phyloP scores from a whole-genome alignment of 257 asterid species.

The Anisodus acutangulus region DNA sequence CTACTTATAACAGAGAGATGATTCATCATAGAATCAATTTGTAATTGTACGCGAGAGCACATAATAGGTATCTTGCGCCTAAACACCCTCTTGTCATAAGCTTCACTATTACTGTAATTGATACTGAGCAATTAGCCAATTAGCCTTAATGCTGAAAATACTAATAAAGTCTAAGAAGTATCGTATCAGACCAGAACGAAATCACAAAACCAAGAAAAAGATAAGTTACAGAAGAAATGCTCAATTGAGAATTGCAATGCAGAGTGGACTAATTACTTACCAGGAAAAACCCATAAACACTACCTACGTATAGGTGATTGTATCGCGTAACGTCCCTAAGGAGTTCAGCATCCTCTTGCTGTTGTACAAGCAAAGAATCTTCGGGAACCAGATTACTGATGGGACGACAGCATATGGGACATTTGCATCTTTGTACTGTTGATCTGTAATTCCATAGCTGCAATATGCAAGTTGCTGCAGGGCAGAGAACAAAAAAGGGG shows the following conservation, averaged over 20 bases:
- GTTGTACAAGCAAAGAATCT: conserved; percentile 30
- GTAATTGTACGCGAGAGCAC: no score
- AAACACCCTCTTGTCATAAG: no score
- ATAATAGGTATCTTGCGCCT: no score
- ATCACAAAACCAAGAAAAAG: background rate
- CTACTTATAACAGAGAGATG: no score
- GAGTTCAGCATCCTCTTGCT: conserved; percentile 46
- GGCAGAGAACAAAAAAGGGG: no score
- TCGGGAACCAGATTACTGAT: conserved; percentile 42
- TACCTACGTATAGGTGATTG: conserved; percentile 52
- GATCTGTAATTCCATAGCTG: conserved; percentile 56
- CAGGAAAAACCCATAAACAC: conserved; percentile 45
- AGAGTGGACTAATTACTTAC: conserved; percentile 38
- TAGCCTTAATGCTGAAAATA: background rate
- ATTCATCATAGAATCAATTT: no score
- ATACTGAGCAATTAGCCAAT: no score
- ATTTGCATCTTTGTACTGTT: conserved; percentile 55
- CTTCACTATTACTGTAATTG: no score
- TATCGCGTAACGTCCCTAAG: conserved; percentile 47
- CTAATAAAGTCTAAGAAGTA: background rate
- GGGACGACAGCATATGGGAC: conserved; percentile 57
- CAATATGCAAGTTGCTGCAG: conserved; percentile 58
- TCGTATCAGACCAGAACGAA: no score
- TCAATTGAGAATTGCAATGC: background rate
- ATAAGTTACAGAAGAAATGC: background rate